Percentiles rank a stretch among this genome's conserved stretches.
phyloP scores from a whole-genome alignment of 31 red algal genomes.

The Asparagopsis taxiformis region DNA sequence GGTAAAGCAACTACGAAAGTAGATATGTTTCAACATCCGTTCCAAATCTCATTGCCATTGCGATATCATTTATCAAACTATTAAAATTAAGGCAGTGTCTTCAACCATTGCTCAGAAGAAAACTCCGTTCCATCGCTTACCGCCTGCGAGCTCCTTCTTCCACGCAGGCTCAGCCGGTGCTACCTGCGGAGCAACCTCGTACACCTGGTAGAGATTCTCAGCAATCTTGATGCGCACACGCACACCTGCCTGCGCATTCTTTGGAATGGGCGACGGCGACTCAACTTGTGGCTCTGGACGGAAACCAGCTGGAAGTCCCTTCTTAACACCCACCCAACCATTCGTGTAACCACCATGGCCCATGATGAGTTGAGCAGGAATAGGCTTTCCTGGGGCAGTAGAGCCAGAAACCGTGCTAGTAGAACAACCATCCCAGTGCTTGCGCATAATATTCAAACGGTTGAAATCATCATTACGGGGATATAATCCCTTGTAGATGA shows the following conservation, averaged over 20 bases:
- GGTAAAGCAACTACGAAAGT: no score
- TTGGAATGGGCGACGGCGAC: conserved; percentile 4
- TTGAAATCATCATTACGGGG: conserved; percentile 44
- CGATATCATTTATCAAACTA: no score
- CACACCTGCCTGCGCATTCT: conserved; percentile 31
- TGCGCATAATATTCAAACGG: conserved; percentile 45
- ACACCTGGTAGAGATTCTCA: conserved; percentile 60
- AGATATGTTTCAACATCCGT: no score
- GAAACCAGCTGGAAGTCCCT: conserved; percentile 40
- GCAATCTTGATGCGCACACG: conserved; percentile 49
- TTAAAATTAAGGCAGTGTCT: no score
- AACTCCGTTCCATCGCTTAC: conserved; percentile 47
- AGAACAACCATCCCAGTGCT: conserved; percentile 55
- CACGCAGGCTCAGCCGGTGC: conserved; percentile 24
- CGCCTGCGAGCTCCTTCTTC: conserved; percentile 44
- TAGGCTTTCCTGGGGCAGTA: conserved; percentile 42
- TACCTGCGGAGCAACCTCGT: conserved; percentile 11
- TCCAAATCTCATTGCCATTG: no score
- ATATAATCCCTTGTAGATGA: conserved; percentile 38
- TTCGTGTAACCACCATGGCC: conserved; percentile 44
- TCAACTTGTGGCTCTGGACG: conserved; percentile 6
- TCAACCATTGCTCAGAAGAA: conserved; percentile 42
- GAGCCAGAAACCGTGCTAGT: conserved; percentile 43
- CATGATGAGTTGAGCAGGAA: conserved; percentile 52
- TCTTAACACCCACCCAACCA: conserved; percentile 24